These are phyloP conservation scores for Furculomyces boomerangus DNA, from an alignment of 371 early-diverging fungal species.

Conservation along the genomic window DNA sequence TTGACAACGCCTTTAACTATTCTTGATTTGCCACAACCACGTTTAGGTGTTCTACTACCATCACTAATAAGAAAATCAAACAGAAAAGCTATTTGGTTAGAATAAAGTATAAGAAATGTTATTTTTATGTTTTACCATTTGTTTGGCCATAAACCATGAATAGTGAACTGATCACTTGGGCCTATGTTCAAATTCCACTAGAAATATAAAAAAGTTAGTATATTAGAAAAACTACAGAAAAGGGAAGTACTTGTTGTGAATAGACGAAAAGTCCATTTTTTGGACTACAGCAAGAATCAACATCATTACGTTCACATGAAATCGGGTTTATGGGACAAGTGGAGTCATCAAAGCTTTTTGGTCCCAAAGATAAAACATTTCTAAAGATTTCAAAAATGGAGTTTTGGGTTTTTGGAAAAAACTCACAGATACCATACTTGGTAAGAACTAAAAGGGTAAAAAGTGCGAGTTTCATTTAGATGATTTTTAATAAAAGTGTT, in stretches of 20 bases:
- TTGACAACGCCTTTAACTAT: slow-evolving; percentile 28
- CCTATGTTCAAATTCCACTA: slow-evolving; percentile 31
- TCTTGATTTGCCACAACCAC: slow-evolving; percentile 46
- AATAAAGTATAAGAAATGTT: background rate
- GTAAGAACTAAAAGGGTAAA: no score
- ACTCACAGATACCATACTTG: no score
- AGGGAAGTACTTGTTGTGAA: slow-evolving; percentile 12
- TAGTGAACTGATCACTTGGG: slow-evolving; percentile 30
- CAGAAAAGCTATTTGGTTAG: background rate
- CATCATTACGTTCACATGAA: slow-evolving; percentile 21
- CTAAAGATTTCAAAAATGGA: no score
- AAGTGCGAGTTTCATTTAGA: no score
- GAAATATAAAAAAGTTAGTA: background rate
- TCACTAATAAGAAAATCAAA: slow-evolving; percentile 4
- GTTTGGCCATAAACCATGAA: slow-evolving; percentile 71
- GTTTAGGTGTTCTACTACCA: slow-evolving; percentile 33
- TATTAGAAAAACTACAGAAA: background rate
- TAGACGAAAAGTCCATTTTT: slow-evolving; percentile 42
- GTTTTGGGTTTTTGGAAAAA: no score
- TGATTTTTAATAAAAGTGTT: no score
- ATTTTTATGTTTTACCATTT: slow-evolving; percentile 16
- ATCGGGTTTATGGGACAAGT: slow-evolving; percentile 28
- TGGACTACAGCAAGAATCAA: slow-evolving; percentile 49
- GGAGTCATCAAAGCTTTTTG: no score
- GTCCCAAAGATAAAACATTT: no score